These are phyloP conservation scores for Heliocybe sulcata DNA, from an alignment of 1,284 basidiomycete genomes.

Conservation along the genomic window DNA sequence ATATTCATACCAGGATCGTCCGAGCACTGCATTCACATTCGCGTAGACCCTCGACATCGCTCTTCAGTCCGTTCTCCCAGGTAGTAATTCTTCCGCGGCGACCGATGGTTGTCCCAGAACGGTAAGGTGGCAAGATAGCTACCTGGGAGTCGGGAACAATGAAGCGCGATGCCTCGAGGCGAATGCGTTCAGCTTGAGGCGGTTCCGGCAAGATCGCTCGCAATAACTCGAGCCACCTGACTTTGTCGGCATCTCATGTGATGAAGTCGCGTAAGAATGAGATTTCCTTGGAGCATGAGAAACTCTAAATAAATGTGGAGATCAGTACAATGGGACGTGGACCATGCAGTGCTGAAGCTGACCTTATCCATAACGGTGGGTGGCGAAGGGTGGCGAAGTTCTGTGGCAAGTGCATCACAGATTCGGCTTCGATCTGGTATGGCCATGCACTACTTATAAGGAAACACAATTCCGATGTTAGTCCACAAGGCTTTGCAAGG, in stretches of 20 bases:
- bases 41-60: constrained; percentile 26
- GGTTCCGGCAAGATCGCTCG: background rate
- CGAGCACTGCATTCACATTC: constrained; percentile 37
- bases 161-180: background rate
- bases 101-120: background rate
- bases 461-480: too few species aligned
- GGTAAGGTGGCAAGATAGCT: background rate
- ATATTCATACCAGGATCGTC: constrained; percentile 44
- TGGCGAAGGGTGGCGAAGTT: too few species aligned
- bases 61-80: background rate
- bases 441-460: too few species aligned
- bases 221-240: background rate
- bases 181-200: background rate
- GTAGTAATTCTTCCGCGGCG: background rate
- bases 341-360: too few species aligned
- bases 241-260: background rate
- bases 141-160: background rate
- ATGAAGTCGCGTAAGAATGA: too few species aligned
- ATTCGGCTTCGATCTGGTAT: too few species aligned
- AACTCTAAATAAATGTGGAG: too few species aligned
- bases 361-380: too few species aligned
- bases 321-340: too few species aligned
- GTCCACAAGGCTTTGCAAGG: too few species aligned
- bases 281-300: too few species aligned
- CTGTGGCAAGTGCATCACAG: too few species aligned